phyloP scores from a whole-genome alignment of 2,329 filamentous ascomycete species.

The Talaromyces sp. region DNA sequence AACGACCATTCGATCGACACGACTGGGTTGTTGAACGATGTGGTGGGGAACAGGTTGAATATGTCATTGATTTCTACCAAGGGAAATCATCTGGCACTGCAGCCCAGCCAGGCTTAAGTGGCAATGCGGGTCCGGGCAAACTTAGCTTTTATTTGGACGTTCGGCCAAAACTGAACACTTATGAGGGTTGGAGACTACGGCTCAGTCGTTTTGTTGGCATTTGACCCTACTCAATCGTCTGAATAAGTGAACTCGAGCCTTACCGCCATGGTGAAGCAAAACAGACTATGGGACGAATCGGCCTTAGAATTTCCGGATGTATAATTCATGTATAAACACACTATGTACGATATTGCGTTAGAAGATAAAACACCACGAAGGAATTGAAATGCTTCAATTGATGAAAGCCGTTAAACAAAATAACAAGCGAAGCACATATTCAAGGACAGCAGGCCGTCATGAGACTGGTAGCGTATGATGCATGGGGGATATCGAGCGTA shows the following conservation, averaged over 20 bases:
- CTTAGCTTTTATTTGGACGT: conserved; percentile 69
- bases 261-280: conserved; percentile 24
- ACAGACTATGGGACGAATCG: conserved; percentile 29
- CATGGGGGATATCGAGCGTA: conserved; percentile 39
- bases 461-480: conserved; percentile 21
- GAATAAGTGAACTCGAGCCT: not conserved
- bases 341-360: conserved; percentile 39
- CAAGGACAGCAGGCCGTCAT: not conserved
- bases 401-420: conserved; percentile 20
- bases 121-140: conserved; percentile 41
- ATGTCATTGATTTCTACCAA: conserved; percentile 97
- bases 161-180: conserved; percentile 65
- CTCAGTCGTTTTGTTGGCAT: conserved; percentile 52
- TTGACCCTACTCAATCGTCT: conserved; percentile 23
- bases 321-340: conserved; percentile 39
- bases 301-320: conserved; percentile 26
- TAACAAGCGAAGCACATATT: conserved; percentile 7
- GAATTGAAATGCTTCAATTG: conserved; percentile 31
- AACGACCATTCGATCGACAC: conserved; percentile 89
- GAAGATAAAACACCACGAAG: conserved; percentile 19
- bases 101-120: conserved; percentile 30
- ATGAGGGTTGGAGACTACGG: conserved; percentile 63
- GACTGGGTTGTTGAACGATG: conserved; percentile 97
- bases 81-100: conserved; percentile 57
- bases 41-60: conserved; percentile 73